These are phyloP conservation scores for Nicotiana tomentosiformis DNA, from an alignment of 257 asterid species.

Conservation along the genomic window DNA sequence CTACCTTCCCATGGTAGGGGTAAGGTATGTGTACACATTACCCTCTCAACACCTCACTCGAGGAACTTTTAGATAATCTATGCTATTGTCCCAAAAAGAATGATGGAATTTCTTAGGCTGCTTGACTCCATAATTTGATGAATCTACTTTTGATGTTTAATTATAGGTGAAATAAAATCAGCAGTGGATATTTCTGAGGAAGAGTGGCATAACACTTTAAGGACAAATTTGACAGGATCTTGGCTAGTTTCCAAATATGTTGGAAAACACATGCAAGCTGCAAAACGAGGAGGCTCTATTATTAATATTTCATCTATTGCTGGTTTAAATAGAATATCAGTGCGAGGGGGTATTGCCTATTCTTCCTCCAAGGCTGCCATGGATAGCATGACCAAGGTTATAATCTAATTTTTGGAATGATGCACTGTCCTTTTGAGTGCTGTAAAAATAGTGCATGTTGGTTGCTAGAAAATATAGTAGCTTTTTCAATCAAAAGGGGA, in stretches of 20 bases:
- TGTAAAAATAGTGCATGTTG: too few relatives aligned
- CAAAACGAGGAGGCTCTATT: slow-evolving; percentile 40
- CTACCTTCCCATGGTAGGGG: accelerated
- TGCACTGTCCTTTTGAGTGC: too few relatives aligned
- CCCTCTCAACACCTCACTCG: too few relatives aligned
- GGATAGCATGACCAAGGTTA: slow-evolving; percentile 46
- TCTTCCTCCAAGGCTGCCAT: slow-evolving; percentile 46
- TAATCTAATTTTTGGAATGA: background rate
- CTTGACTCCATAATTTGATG: background rate
- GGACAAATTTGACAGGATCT: slow-evolving; percentile 42
- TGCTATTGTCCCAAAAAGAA: too few relatives aligned
- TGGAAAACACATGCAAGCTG: slow-evolving; percentile 29
- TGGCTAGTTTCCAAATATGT: slow-evolving; percentile 56
- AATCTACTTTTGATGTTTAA: background rate
- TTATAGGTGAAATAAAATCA: slow-evolving; percentile 26
- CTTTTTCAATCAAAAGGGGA: background rate
- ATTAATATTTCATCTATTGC: slow-evolving; percentile 51
- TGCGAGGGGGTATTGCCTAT: slow-evolving; percentile 50
- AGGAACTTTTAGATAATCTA: too few relatives aligned
- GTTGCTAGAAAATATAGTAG: too few relatives aligned
- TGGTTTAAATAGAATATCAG: slow-evolving; percentile 44
- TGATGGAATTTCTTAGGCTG: too few relatives aligned
- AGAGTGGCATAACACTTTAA: slow-evolving; percentile 35
- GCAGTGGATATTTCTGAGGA: slow-evolving; percentile 39
- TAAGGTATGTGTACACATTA: too few relatives aligned